Base-by-base conservation (phyloP, 441 rosid genomes). In the Populus tomentosa region DNA sequence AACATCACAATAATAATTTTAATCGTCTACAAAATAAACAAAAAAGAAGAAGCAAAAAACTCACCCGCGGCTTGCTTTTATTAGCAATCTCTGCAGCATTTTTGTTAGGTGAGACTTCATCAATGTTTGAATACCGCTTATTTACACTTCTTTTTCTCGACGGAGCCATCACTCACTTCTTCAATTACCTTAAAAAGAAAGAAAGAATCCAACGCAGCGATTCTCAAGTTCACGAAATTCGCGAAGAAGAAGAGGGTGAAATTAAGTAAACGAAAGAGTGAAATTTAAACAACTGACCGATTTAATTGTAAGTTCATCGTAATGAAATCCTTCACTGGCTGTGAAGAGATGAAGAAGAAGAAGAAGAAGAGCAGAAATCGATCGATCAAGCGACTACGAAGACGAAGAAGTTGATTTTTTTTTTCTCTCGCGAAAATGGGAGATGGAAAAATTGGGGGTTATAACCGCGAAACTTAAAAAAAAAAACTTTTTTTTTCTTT, bases 11-110 rank as follows among this genome's bases (percentile, higher is more conserved):
- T 7, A 24, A 71, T 7, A 36, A 62, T 69, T 33, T 20, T 7
- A 32, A 18, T 33, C 38, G 21, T 28, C 42, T 6, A 72, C 28
- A 38, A 21, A 26, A 32, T 67, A 70, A 33, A 61, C 42, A 21
- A 77, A 65, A 33, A n/a, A 46, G 3, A 9, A 40, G 1, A 71
- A 6, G 24, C 71, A 73, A 66, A 24, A 80, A 83, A 84, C 89
- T 91, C 83, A 94, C 98, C 87, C 92, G 87, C 38, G 81, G 88
- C 76, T 89, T 82, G 46, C 85, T 85, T 86, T 80, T 91, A 75
- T 82, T 88, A 70, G 77, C 75, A 80, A 59, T 88, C 68, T 87
- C 95, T 69, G 83, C 94, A 61, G 83, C 93, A 69, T 85, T 88
- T 84, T 90, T 90, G 74, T 71, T 80, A 59, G 92, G 77, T 75